Base-by-base conservation (phyloP, 371 early-diverging fungal genomes). In the Lichtheimia corymbifera region DNA sequence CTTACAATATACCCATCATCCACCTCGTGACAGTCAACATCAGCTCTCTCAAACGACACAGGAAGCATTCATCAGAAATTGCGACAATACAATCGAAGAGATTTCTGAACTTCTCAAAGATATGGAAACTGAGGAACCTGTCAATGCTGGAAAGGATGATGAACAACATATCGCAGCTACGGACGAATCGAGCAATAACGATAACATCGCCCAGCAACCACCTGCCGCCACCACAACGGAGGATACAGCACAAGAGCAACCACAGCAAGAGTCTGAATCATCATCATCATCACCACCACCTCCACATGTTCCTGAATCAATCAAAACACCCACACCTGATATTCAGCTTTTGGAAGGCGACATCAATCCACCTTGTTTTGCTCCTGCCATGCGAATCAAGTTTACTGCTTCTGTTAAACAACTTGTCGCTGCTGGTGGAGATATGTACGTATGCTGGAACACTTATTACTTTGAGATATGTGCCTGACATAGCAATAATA, bases 31-130 rank as follows among this genome's bases (percentile, higher is more conserved):
- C 22, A 35, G n/a, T 13, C 30, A 25, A 50, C 61, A 5, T 25
- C 61, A 28, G n/a, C 20, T 28, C 11, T 35, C 13, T 56, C 59
- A 57, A 7, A 24, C 50, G 2, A 24, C 20, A 0, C 50, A 70
- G 5, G 63, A 72, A n/a, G 55, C 59, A 5, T 56, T 74, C 47
- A 68, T 77, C 17, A 57, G 52, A 5, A 58, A 62, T 14, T 77
- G 77, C 11, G 77, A 77, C 45, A 63, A 65, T 44, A 77, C 77
- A 6, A 35, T 77, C 12, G 66, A 77, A 49, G 77, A 77, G 27
- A 68, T 77, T 11, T 60, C 68, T 11, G 74, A 66, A 11, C 56
- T 76, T 12, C 50, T 76, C 2, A 61, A 76, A n/a, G 76, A 72
- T 45, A 72, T 79, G 76, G 64, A 58, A 15, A 22, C 17, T 47